A percentile compares a stretch with the other conserved stretches of the same genome.
phyloP scores from a whole-genome alignment of 805 yeast species.

The Maudiozyma turicensis region DNA sequence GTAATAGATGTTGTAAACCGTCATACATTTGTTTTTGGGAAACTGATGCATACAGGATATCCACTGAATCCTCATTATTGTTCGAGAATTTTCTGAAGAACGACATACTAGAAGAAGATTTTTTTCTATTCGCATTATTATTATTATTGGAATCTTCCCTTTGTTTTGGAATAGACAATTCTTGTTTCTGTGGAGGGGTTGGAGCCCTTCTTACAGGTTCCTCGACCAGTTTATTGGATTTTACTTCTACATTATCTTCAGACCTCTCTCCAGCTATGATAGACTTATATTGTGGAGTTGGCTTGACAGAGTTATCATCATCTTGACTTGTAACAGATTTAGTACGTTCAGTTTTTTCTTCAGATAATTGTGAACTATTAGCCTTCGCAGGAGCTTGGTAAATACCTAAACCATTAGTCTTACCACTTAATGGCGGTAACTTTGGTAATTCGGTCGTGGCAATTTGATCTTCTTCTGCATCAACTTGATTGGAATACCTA shows the following conservation, averaged over 20 bases:
- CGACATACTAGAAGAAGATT: conserved; percentile 11
- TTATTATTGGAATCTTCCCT: conserved; percentile 2
- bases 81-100: conserved; percentile 31
- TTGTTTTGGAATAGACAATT: conserved; percentile 8
- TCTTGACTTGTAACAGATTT: not conserved
- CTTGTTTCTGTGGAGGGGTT: conserved; percentile 3
- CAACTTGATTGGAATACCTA: conserved; percentile 19
- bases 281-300: not conserved
- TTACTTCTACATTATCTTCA: not conserved
- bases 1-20: conserved; percentile 52
- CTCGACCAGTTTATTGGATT: not conserved
- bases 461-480: not conserved
- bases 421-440: conserved; percentile 23
- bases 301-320: not conserved
- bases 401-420: conserved; percentile 22
- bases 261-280: not conserved
- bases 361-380: not conserved
- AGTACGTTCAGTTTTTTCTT: not conserved
- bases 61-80: conserved; percentile 2
- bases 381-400: conserved; percentile 15
- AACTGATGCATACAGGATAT: conserved; percentile 23
- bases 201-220: not conserved
- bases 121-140: conserved; percentile 6
- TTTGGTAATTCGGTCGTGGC: conserved; percentile 15
- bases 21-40: conserved; percentile 47